Evolutionary conservation across 768 basidiomycete species (phyloP).

Genomic region (Boletus fagicola): DNA sequence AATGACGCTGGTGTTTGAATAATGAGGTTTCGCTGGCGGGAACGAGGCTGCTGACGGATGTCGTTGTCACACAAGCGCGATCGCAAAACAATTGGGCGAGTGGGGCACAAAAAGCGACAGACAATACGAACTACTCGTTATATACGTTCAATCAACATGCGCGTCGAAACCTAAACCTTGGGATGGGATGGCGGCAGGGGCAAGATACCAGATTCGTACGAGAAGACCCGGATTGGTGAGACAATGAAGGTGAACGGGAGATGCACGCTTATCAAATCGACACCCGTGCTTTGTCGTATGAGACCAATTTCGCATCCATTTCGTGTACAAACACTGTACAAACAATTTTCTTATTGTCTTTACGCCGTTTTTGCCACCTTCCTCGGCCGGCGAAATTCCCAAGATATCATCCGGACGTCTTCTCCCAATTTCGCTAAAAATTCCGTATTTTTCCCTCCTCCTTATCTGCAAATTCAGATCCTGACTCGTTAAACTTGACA

Average conservation of each 20-base stretch:
- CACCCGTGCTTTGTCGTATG: constrained; percentile 30
- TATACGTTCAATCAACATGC: constrained; percentile 43
- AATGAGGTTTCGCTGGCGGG: constrained; percentile 44
- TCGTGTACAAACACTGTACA: constrained; percentile 38
- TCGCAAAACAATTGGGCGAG: constrained; percentile 62
- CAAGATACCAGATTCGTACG: constrained; percentile 19
- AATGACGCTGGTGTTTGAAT: constrained; percentile 27
- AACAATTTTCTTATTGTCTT: constrained; percentile 50
- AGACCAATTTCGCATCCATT: constrained; percentile 42
- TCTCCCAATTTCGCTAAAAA: constrained; percentile 29
- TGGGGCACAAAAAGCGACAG: constrained; percentile 56
- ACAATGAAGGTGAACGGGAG: constrained; percentile 32
- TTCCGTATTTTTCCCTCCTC: constrained; percentile 32
- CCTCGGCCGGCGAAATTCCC: constrained; percentile 38
- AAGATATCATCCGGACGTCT: constrained; percentile 22
- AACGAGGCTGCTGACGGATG: constrained; percentile 45
- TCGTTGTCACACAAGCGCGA: constrained; percentile 47
- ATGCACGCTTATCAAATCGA: constrained; percentile 33
- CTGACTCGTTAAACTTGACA: constrained; percentile 32
- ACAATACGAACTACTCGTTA: constrained; percentile 57
- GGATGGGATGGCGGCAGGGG: constrained; percentile 19
- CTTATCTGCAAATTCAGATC: constrained; percentile 33
- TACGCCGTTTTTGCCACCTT: constrained; percentile 28
- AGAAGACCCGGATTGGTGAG: constrained; percentile 29
- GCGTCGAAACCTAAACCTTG: constrained; percentile 34